Evolutionary conservation across 2,329 filamentous ascomycete species (phyloP), one percentile per base, ranked within the genome.

Genomic region (Harringtonia aguacate): DNA sequence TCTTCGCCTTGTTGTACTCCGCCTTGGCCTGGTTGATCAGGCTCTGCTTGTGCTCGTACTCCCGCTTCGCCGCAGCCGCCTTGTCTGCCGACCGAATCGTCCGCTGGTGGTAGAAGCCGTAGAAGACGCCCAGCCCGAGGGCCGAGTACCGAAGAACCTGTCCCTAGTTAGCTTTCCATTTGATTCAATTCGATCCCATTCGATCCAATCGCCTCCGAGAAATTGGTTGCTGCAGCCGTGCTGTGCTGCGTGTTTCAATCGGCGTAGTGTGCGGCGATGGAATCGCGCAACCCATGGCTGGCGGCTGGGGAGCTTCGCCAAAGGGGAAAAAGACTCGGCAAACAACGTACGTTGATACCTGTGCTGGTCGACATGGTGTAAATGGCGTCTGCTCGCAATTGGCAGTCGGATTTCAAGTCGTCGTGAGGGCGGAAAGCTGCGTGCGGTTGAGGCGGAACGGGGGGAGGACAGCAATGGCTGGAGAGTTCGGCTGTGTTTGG

Each of bases 121-220:
- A 98, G 70, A 95, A 82, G 63, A 97, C 72, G 64, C 92, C 92
- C 60, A 87, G 74, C 61, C 81, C 85, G 55, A 98, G 85, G 63
- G 89, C 89, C 61, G 88, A 90, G 77, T 90, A 98, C 70, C 92
- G 89, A 67, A 97, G 79, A 67, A 98, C 90, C 92, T 98, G 66
- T 9, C n/a, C n/a, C n/a, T n/a, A n/a, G n/a, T n/a, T n/a, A n/a
- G n/a, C n/a, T n/a, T n/a, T n/a, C n/a, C n/a, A n/a, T n/a, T n/a
- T n/a, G n/a, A n/a, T n/a, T n/a, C n/a, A n/a, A n/a, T n/a, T n/a
- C n/a, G n/a, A n/a, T n/a, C n/a, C n/a, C n/a, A n/a, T n/a, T n/a
- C n/a, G n/a, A n/a, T n/a, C n/a, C n/a, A n/a, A n/a, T n/a, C n/a
- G n/a, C n/a, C n/a, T n/a, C n/a, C n/a, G n/a, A n/a, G n/a, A n/a